Evolutionary conservation across 108 stramenopile genomes (phyloP), one percentile per base, ranked within the genome.

Genomic region (Nannochloropsis granulata): DNA sequence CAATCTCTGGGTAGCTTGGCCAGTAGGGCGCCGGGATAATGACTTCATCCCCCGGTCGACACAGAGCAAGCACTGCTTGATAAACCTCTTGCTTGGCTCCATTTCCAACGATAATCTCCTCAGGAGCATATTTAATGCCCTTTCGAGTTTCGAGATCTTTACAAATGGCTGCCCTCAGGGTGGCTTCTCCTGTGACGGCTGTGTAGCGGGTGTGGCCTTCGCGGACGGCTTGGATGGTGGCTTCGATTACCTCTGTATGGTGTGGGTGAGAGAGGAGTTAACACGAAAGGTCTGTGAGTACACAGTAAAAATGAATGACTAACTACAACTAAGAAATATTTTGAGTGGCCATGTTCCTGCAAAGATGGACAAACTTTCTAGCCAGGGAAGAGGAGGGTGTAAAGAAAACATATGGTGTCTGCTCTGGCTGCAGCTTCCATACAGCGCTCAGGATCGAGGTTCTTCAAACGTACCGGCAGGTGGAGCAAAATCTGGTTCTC

Each of bases 1-100:
- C 96, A 93, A 98, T 98, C 91, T 96, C 96, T 13, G 96, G 96
- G 90, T 98, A 98, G 13, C 94, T 94, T 9, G 96, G 95, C 96
- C 96, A 98, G 89, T 95, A 97, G 0, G 97, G 97, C 10, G 96
- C 94, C 12, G 97, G 97, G 26, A 98, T 88, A 43, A 98, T 85
- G 14, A 97, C 97, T 71, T 91, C 91, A 86, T 98, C 97, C 1
- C 96, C 96, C 10, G 90, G 88, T 12, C 95, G 93, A 84, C 91
- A 93, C 2, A 94, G 91, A 2, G 96, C 94, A 83, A 98, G 82
- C 0, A 98, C 82, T 2, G 94, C 96, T 88, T 96, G 94, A 86
- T 92, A 96, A 21, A 97, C 95, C 71, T 90, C 93, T 88, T 98
- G 97, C 87, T 98, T 98, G 45, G 96, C 97, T 45, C 97, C 97